Conservation (phyloP, 129 eudicot genomes). For the Scalesia atractyloides region DNA sequence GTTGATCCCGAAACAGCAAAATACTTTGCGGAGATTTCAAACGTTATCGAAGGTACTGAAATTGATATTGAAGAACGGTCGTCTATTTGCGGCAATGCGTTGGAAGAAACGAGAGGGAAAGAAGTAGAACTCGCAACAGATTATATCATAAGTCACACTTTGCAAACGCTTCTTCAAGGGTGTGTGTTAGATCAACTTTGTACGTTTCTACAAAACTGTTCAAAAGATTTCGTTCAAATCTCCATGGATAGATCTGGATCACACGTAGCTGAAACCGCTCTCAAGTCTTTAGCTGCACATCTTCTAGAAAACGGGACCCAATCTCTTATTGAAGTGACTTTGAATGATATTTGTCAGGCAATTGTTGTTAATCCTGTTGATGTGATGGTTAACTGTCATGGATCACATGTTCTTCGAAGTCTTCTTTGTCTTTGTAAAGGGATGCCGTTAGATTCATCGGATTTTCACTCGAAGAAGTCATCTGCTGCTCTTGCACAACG, state of each 20-base stretch:
- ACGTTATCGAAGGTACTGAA: constrained; percentile 64
- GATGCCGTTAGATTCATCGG: constrained; percentile 67
- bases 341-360: constrained; percentile 65
- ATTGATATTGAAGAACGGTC: constrained; percentile 72
- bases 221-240: constrained; percentile 63
- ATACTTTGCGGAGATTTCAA: constrained; percentile 69
- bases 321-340: constrained; percentile 60
- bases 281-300: constrained; percentile 74
- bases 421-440: constrained; percentile 93
- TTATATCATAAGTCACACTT: constrained; percentile 82
- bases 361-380: constrained; percentile 74
- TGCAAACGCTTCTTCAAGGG: constrained; percentile 85
- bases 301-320: constrained; percentile 58
- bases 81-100: constrained; percentile 77
- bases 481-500: constrained; percentile 66
- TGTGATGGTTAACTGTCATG: constrained; percentile 80
- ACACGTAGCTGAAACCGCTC: constrained; percentile 97
- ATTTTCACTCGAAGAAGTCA: constrained; percentile 73
- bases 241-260: constrained; percentile 90
- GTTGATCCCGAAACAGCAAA: constrained; percentile 76
- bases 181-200: constrained; percentile 76
- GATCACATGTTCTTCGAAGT: constrained; percentile 95
- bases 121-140: constrained; percentile 96
- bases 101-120: constrained; percentile 89
- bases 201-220: constrained; percentile 65